Evolutionary conservation across 805 yeast species (phyloP), one percentile per base, ranked within the genome.

Genomic region (Komagataella phaffii): DNA sequence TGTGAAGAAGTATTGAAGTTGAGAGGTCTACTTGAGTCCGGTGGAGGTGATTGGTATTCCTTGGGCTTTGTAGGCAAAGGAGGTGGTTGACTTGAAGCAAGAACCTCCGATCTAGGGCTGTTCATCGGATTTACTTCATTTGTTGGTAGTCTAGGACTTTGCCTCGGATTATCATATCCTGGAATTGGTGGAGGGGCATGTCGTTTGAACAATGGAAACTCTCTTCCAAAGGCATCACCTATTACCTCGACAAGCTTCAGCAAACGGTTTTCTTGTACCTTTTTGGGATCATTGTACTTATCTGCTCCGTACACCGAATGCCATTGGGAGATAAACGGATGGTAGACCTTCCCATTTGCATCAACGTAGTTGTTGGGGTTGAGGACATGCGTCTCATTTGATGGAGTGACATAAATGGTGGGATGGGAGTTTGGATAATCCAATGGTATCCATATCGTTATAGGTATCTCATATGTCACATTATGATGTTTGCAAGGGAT

Each of bases 381-480:
- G 17, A 83, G 62, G 43, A 71, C 61, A 66, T 71, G 70, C 12
- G 61, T 62, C 21, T 65, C 60, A 43, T 67, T 68, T n/a, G 80
- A 73, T 2, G 83, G 80, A 18, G 75, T 71, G 8, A 89, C 77
- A 59, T 72, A 85, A 0, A 80, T 74, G n/a, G 79, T 58, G 0
- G 97, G 97, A 1, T 83, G 73, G 2, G 67, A 70, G n/a, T 59
- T 57, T 0, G 96, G 96, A 57, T 85, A 89, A 21, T 72, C 69
- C 24, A 74, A 72, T 0, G 96, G 95, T 4, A 90, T 59, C 95
- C 96, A 88, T 3, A 89, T 63, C 51, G 80, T 80, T 10, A 88
- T 59, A 0, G 89, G 90, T 17, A 77, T 65, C n/a, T 68, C 64
- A 55, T 72, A 68, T 0, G 59, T 57, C 0, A 58, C 52, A 1